phyloP scores from a whole-genome alignment of 768 basidiomycete species.

The Pleurotus giganteus region DNA sequence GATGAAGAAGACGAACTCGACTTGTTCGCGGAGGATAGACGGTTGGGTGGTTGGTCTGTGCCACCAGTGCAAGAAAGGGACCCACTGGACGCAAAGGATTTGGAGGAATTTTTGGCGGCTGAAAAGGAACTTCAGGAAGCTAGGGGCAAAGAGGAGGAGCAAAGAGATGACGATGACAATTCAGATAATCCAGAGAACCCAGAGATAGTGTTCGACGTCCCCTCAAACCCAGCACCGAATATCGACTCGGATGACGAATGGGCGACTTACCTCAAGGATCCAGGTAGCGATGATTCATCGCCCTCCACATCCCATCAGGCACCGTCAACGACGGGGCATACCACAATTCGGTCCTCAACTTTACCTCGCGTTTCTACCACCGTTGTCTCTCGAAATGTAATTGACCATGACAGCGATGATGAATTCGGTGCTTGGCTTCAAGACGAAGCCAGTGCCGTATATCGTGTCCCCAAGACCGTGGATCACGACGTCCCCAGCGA shows the following conservation, averaged over 20 bases:
- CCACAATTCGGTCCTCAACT: neutral
- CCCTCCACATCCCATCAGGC: neutral
- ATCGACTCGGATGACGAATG: neutral
- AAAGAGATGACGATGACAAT: slow-evolving; percentile 23
- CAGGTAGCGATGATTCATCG: neutral
- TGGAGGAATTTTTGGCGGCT: slow-evolving; percentile 65
- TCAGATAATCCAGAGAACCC: neutral
- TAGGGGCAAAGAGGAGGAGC: slow-evolving; percentile 43
- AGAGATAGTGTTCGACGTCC: neutral
- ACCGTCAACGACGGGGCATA: neutral
- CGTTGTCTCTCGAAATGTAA: neutral
- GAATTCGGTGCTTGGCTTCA: neutral
- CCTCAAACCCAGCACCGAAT: neutral
- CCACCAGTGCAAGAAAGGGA: slow-evolving; percentile 43
- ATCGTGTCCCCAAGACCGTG: neutral
- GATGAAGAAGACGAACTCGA: slow-evolving; percentile 66
- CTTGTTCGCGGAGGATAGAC: slow-evolving; percentile 34
- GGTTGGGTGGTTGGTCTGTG: slow-evolving; percentile 25
- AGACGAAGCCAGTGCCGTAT: slow-evolving; percentile 10
- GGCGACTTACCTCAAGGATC: neutral
- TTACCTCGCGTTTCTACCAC: neutral
- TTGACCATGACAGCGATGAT: neutral
- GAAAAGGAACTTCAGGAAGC: slow-evolving; percentile 49
- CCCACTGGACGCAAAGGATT: slow-evolving; percentile 57
- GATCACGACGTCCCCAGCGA: neutral